Base-by-base conservation (phyloP, 2,329 filamentous ascomycete genomes). In the Botrytis tulipae region DNA sequence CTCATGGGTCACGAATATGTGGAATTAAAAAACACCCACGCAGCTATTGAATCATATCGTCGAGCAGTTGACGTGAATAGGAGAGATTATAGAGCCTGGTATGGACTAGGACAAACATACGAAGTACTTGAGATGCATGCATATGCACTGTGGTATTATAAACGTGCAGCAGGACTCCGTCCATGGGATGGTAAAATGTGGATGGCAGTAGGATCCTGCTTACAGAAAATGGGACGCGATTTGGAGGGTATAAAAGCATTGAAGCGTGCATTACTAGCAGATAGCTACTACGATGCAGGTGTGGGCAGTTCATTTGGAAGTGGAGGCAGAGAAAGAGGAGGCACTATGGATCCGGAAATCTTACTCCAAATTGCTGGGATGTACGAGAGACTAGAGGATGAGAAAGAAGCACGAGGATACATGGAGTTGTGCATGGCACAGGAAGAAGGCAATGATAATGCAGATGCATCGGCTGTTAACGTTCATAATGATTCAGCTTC, bases 1-100 rank as follows among this genome's bases (percentile, higher is more conserved):
- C 86, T 99, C 1, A 98, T 99, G 95, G 96, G 96, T 1, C 96
- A 99, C 82, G 96, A 99, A 82, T 99, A 98, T 78, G 94, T 98
- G 71, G 96, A 99, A 82, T 90, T 99, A 83, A 99, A 98, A 81
- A 99, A 99, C 81, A 98, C 95, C 0, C 96, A 99, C 79, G 95
- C 96, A 0, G 96, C 96, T 14, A 98, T 99, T 75, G 96, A 99
- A 82, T 97, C 94, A 1, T 99, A 99, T 80, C 90, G 96, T 2
- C 91, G 96, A 60, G 96, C 96, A 1, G 95, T 99, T 1, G 96
- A 99, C 79, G 93, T 96, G 78, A 98, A 99, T 80, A 90, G 95
- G 48, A 93, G 96, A 78, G 96, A 99, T 82, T 98, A 98, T 82
- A 92, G 96, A 73, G 96, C 96, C 6, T 99, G 96, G 96, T 98